Evolutionary conservation across 805 yeast species (phyloP).

Genomic region (Candida chauliodis): DNA sequence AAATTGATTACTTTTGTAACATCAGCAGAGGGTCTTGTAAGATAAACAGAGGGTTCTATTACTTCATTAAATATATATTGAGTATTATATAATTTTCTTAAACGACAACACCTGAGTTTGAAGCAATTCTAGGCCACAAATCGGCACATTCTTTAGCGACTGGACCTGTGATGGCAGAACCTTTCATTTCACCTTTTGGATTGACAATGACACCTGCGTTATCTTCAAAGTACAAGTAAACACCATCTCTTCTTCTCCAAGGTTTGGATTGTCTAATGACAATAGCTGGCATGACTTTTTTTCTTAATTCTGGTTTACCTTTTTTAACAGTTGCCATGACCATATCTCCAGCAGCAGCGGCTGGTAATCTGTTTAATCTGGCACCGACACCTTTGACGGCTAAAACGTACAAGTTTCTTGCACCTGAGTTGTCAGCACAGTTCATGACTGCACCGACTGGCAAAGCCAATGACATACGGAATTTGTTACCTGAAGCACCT

Average conservation of each 20-base stretch:
- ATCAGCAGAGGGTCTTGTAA: too few species aligned
- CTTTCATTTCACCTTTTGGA: conserved; percentile 99
- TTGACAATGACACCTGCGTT: conserved; percentile 99
- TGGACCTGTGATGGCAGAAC: conserved; percentile 99
- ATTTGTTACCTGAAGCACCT: conserved; percentile 99
- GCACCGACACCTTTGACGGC: conserved; percentile 99
- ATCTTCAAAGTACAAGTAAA: conserved; percentile 98
- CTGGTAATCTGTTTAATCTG: conserved; percentile 99
- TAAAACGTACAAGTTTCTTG: conserved; percentile 97
- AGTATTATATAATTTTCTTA: too few species aligned
- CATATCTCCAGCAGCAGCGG: conserved; percentile 99
- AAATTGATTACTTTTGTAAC: too few species aligned
- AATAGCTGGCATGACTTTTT: conserved; percentile 99
- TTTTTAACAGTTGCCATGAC: conserved; percentile 99
- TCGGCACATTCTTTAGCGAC: conserved; percentile 99
- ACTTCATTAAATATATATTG: too few species aligned
- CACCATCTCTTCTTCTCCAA: conserved; percentile 99
- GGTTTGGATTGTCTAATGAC: conserved; percentile 99
- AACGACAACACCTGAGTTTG: conserved; percentile 99
- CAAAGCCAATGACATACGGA: conserved; percentile 99
- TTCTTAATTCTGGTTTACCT: conserved; percentile 99
- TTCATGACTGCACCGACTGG: conserved; percentile 99
- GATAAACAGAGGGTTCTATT: too few species aligned
- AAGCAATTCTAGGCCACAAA: conserved; percentile 99
- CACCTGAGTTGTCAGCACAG: conserved; percentile 99